Base-by-base conservation (phyloP, 371 early-diverging fungal genomes). In the Thermomucor indicae-seudaticae region DNA sequence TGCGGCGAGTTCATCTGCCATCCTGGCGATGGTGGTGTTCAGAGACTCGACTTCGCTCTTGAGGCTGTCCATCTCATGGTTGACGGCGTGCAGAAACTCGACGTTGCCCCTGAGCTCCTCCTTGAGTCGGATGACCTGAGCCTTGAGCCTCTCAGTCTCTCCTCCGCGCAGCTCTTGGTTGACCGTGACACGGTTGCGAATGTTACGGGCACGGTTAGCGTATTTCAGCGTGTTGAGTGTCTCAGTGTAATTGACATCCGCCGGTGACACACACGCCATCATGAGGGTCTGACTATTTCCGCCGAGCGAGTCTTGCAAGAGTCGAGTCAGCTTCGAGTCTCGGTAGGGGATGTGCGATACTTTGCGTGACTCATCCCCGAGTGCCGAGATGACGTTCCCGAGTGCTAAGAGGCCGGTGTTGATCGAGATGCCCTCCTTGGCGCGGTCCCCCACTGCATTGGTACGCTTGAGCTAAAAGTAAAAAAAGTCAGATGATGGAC, bases 331-430 rank as follows among this genome's bases (percentile, higher is more conserved):
- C 65, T 99, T 99, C 6, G 91, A 89, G 63, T 98, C 96, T 50
- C 99, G 82, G 66, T 92, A 99, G 0, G 99, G 99, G 10, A 99
- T 84, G 58, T 90, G 88, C 14, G 76, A 71, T 6, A 68, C 66
- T 41, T 64, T 76, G 31, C 87, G 67, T 38, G 79, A 67, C 51
- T 89, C 81, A 58, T 95, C 97, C 22, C 90, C 91, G 22, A 99
- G 78, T 2, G 98, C 98, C 6, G 90, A 90, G 42, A 99, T 99
- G 10, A 98, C 99, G 65, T 97, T 99, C 51, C 97, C 97, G n/a
- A 98, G 83, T 0, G 96, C 96, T 47, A 98, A 77, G 4, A 99
- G 81, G 1, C 99, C 99, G 11, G 90, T 84, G 67, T 99, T 99
- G 62, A 99, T 99, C 4, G 91, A 86, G 34, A 98, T 99, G 29